Base-by-base conservation (phyloP, 768 basidiomycete genomes). In the Pisolithus microcarpus region DNA sequence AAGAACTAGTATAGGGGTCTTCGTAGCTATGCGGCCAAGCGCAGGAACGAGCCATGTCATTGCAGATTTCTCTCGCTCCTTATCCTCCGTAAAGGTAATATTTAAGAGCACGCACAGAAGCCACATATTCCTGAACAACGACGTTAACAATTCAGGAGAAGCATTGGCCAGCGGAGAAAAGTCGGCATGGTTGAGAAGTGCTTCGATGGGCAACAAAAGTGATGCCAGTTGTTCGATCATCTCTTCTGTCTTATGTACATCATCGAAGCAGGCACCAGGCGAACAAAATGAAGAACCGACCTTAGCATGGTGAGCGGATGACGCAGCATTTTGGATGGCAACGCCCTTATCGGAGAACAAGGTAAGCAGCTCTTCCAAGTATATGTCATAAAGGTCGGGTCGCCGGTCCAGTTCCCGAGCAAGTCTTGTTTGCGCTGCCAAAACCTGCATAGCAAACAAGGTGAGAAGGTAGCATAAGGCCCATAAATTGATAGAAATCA, bases 111-210 rank as follows among this genome's bases (percentile, higher is more conserved):
- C 79, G 63, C 90, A 92, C 18, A 97, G 69, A 68, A 94, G 92
- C 95, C 95, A 99, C 69, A 93, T 76, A 61, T 91, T 92, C 40
- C 93, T 81, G 77, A 96, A 98, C 19, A 91, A 72, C 5, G 81
- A 72, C 9, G 86, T 81, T 11, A 91, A 63, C 21, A 91, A 63
- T 19, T 81, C 81, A 5, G 80, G 62, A 0, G 82, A 74, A 18
- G 82, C 68, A 24, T 75, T 67, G 16, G 73, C 48, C 31, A 82
- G 77, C 1, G 86, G 81, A 42, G 77, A 74, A 65, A 87, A 88
- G 52, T 84, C 81, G 13, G 68, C 58, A 58, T 92, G 89, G 31
- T 75, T 70, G 21, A 99, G 75, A 21, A 96, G 76, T 0, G 90
- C 85, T 61, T 95, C 92, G 51, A 99, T 91, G 2, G 94, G 91